These are phyloP conservation scores for Coprinopsis cinerea DNA, from an alignment of 768 basidiomycete species.

Conservation along the genomic window DNA sequence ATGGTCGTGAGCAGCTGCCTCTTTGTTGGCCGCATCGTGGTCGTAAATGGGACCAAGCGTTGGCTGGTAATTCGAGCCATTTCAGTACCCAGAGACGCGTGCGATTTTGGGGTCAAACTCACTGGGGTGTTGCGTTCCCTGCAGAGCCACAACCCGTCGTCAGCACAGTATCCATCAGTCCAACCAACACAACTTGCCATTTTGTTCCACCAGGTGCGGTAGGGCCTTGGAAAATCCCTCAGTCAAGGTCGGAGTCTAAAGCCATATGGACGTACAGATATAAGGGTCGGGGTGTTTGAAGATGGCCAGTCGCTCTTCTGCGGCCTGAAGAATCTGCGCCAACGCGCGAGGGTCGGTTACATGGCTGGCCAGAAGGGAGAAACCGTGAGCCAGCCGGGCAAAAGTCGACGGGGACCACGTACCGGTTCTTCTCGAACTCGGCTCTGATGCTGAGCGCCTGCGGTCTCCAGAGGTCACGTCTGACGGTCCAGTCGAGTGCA, in stretches of 20 bases:
- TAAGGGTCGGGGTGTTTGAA: slow-evolving; percentile 89
- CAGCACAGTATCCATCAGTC: slow-evolving; percentile 1
- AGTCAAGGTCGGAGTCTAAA: slow-evolving; percentile 13
- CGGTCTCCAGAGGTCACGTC: slow-evolving; percentile 80
- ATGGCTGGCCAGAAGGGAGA: slow-evolving; percentile 40
- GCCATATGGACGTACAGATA: slow-evolving; percentile 57
- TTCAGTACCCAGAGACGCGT: slow-evolving; percentile 5
- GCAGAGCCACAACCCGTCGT: slow-evolving; percentile 1
- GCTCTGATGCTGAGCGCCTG: slow-evolving; percentile 85
- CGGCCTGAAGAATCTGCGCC: slow-evolving; percentile 68
- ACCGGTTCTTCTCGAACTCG: slow-evolving; percentile 92
- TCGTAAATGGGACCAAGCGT: slow-evolving; percentile 59
- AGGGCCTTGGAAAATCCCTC: slow-evolving; percentile 50
- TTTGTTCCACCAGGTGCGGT: slow-evolving; percentile 89
- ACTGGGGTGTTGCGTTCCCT: slow-evolving; percentile 84
- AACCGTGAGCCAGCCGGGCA: slow-evolving; percentile 4
- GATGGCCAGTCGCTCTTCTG: slow-evolving; percentile 66
- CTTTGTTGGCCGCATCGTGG: too few species aligned
- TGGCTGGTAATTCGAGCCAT: slow-evolving; percentile 38
- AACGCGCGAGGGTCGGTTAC: slow-evolving; percentile 82
- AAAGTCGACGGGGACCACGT: slow-evolving; percentile 20
- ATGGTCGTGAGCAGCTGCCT: slow-evolving; percentile 28
- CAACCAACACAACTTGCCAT: slow-evolving; percentile 54
- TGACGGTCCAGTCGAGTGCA: slow-evolving; percentile 84
- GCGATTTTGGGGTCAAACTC: slow-evolving; percentile 24